A percentile compares a stretch with the other conserved stretches of the same genome.
These are phyloP conservation scores for Penicillium decumbens DNA, from an alignment of 2,329 filamentous ascomycete genomes.

Conservation along the genomic window DNA sequence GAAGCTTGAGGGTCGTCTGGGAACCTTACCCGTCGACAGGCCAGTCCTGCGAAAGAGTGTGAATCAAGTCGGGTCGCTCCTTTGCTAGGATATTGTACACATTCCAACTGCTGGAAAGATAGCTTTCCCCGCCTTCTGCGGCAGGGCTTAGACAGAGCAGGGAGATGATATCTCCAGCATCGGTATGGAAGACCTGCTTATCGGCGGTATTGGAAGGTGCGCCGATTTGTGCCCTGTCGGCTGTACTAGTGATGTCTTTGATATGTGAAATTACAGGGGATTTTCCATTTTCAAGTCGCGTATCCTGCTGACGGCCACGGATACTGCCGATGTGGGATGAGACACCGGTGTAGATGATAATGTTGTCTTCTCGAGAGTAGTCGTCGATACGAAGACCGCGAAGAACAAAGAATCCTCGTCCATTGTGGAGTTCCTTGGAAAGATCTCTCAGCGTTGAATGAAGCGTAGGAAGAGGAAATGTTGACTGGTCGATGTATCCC, in stretches of 20 bases:
- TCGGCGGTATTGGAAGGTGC: slow-evolving; percentile 24
- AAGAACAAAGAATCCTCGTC: slow-evolving; percentile 45
- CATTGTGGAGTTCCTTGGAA: slow-evolving; percentile 37
- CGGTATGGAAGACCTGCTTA: slow-evolving; percentile 53
- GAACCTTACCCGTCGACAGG: slow-evolving; percentile 43
- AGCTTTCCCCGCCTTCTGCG: slow-evolving; percentile 49
- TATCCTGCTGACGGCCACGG: slow-evolving; percentile 42
- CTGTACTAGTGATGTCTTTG: slow-evolving; percentile 51
- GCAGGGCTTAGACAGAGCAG: slow-evolving; percentile 47
- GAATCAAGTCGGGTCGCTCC: slow-evolving; percentile 51
- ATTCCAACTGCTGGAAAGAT: slow-evolving; percentile 51
- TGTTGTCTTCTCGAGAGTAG: slow-evolving; percentile 33
- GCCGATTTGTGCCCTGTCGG: slow-evolving; percentile 12
- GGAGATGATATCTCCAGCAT: slow-evolving; percentile 52
- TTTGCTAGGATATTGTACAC: slow-evolving; percentile 54
- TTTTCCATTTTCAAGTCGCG: slow-evolving; percentile 15
- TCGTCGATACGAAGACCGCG: slow-evolving; percentile 38
- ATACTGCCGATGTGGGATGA: slow-evolving; percentile 41
- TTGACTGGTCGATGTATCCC: slow-evolving; percentile 43
- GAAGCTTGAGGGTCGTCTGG: background rate
- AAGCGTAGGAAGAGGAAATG: slow-evolving; percentile 41
- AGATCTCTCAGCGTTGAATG: slow-evolving; percentile 30
- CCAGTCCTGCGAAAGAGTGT: slow-evolving; percentile 49
- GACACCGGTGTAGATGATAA: slow-evolving; percentile 42
- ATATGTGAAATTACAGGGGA: slow-evolving; percentile 55